Evolutionary conservation across 2,329 filamentous ascomycete genomes (phyloP).

Genomic region (Alternaria gansuensis): DNA sequence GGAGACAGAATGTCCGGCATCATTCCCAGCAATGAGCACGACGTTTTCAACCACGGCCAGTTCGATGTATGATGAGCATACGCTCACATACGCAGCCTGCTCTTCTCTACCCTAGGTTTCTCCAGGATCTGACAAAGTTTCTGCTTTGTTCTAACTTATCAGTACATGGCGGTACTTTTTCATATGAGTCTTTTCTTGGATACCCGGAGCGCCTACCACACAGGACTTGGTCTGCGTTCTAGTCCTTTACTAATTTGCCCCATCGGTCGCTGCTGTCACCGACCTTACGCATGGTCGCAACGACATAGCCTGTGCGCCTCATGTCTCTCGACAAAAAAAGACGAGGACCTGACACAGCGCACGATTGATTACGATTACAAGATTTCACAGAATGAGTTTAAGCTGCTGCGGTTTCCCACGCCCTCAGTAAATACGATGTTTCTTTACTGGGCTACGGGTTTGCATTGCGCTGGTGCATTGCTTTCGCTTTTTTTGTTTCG

Average conservation of each 20-base stretch:
- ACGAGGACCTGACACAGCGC: slow-evolving; percentile 8
- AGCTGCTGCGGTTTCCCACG: slow-evolving; percentile 15
- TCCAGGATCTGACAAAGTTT: slow-evolving; percentile 41
- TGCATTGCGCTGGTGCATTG: slow-evolving; percentile 50
- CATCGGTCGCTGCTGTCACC: slow-evolving; percentile 21
- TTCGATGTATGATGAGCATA: slow-evolving; percentile 48
- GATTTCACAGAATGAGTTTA: slow-evolving; percentile 24
- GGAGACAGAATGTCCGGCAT: slow-evolving; percentile 64
- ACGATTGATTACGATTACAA: slow-evolving; percentile 16
- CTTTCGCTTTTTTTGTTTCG: slow-evolving; percentile 33
- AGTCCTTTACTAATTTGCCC: slow-evolving; percentile 23
- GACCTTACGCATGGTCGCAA: slow-evolving; percentile 10
- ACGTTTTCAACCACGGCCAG: slow-evolving; percentile 59
- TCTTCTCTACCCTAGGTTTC: slow-evolving; percentile 18
- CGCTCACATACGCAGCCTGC: slow-evolving; percentile 9
- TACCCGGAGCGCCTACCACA: slow-evolving; percentile 39
- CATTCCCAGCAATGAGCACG: slow-evolving; percentile 56
- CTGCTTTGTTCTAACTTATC: slow-evolving; percentile 33
- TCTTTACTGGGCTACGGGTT: slow-evolving; percentile 33
- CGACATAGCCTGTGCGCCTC: slow-evolving; percentile 8
- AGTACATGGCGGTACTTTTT: slow-evolving; percentile 33
- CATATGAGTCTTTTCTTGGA: slow-evolving; percentile 38
- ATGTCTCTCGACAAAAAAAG: slow-evolving; percentile 2
- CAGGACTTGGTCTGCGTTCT: slow-evolving; percentile 37
- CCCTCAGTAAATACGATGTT: slow-evolving; percentile 27